Evolutionary conservation across 2,329 filamentous ascomycete species (phyloP).

Genomic region (Magnaporthiopsis incrustans): DNA sequence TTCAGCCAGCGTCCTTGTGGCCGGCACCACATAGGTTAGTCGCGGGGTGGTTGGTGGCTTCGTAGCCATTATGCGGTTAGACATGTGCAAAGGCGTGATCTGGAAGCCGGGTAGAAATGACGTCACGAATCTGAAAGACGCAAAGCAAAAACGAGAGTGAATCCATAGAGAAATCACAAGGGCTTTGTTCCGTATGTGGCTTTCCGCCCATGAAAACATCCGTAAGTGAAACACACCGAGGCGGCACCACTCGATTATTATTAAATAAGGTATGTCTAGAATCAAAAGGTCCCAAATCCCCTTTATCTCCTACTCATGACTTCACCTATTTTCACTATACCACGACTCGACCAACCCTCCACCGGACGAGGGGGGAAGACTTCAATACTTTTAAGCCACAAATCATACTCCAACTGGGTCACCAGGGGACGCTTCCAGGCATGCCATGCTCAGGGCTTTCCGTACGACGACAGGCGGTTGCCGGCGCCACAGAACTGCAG

Average conservation of each 20-base stretch:
- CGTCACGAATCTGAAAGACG: background rate
- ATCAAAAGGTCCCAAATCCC: background rate
- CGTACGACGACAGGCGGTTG: constrained; percentile 11
- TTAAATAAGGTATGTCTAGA: background rate
- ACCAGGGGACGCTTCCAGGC: too few species aligned
- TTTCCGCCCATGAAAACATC: too few species aligned
- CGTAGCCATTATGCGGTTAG: background rate
- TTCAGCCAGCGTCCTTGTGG: background rate
- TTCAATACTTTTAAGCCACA: background rate
- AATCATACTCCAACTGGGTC: background rate
- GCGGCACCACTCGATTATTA: background rate
- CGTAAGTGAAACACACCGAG: background rate
- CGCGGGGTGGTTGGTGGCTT: too few species aligned
- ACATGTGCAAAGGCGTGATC: background rate
- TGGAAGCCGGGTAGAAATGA: background rate
- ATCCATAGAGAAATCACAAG: too few species aligned
- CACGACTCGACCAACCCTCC: too few species aligned
- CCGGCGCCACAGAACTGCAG: constrained; percentile 12
- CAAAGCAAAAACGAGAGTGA: too few species aligned
- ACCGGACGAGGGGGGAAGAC: too few species aligned
- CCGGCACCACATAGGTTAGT: background rate
- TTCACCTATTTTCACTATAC: background rate
- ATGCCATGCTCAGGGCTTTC: background rate
- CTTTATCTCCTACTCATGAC: background rate
- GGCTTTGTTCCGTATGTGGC: too few species aligned